Evolutionary conservation across 352 stramenopile species (phyloP).

Genomic region (Pythium brachiatum): DNA sequence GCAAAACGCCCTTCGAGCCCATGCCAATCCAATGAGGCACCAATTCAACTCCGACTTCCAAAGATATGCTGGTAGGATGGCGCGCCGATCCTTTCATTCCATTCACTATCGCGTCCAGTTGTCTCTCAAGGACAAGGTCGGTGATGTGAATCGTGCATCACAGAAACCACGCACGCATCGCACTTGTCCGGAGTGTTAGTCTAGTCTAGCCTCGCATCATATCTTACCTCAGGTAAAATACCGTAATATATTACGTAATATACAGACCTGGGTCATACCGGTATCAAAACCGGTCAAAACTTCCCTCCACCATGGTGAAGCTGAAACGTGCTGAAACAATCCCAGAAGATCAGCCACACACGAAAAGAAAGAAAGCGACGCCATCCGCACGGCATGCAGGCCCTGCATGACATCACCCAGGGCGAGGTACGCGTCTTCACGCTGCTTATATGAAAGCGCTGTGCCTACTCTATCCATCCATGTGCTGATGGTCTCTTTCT

Average conservation of each 20-base stretch:
- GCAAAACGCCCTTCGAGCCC: neutral
- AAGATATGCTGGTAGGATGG: too few species aligned
- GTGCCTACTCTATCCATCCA: neutral
- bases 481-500: conserved; percentile 12
- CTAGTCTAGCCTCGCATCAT: too few species aligned
- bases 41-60: neutral
- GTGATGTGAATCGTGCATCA: too few species aligned
- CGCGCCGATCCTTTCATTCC: too few species aligned
- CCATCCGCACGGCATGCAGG: conserved; percentile 38
- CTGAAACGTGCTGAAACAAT: neutral
- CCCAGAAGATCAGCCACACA: neutral
- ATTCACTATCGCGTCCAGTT: too few species aligned
- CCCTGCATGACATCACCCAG: conserved; percentile 70
- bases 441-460: neutral
- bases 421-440: conserved; percentile 24
- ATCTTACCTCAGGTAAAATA: too few species aligned
- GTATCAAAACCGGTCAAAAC: neutral
- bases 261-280: neutral
- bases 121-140: too few species aligned
- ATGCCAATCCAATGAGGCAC: neutral
- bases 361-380: conserved; percentile 1
- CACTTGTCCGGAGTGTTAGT: too few species aligned
- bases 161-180: too few species aligned
- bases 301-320: neutral
- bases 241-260: neutral